A percentile compares a stretch with the other conserved stretches of the same genome.
These are phyloP conservation scores for Rhodotorula sp. DNA, from an alignment of 1,284 basidiomycete genomes.

Conservation along the genomic window DNA sequence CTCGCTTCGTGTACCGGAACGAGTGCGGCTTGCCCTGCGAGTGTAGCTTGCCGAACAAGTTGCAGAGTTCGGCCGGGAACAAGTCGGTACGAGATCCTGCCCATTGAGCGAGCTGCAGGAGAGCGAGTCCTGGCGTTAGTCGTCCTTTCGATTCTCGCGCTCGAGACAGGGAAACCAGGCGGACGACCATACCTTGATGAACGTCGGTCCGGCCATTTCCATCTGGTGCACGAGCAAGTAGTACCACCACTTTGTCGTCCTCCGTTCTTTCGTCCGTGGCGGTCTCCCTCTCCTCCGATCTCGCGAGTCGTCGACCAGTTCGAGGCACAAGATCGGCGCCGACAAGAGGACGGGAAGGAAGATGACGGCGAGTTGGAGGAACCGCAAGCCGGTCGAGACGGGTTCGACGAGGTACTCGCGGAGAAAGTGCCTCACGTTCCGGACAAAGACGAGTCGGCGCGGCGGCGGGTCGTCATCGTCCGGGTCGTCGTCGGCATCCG, in stretches of 20 bases:
- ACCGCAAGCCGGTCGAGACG: constrained; percentile 75
- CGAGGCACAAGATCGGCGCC: constrained; percentile 81
- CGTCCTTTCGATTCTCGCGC: not conserved
- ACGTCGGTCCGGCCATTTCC: constrained; percentile 93
- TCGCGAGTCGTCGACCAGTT: constrained; percentile 35
- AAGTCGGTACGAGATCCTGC: constrained; percentile 92
- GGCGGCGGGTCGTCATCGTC: not conserved
- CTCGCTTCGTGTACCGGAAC: constrained; percentile 72
- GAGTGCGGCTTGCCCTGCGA: constrained; percentile 84
- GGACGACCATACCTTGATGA: constrained; percentile 74
- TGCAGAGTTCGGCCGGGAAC: constrained; percentile 88
- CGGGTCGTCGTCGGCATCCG: not conserved
- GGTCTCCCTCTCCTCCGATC: constrained; percentile 49
- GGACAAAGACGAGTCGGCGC: constrained; percentile 5
- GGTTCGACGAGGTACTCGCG: constrained; percentile 71
- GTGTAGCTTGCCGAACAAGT: constrained; percentile 80
- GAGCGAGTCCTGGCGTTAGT: not conserved
- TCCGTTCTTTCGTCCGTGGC: constrained; percentile 61
- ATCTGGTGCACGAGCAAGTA: constrained; percentile 80
- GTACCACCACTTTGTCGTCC: constrained; percentile 76
- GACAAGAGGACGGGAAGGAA: constrained; percentile 85
- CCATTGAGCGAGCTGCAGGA: constrained; percentile 86
- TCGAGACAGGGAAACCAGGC: not conserved
- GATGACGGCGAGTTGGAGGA: constrained; percentile 75
- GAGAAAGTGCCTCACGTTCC: constrained; percentile 13